Evolutionary conservation across 2,329 filamentous ascomycete genomes (phyloP), one percentile per base, ranked within the genome.

Genomic region (Claviceps arundinis): DNA sequence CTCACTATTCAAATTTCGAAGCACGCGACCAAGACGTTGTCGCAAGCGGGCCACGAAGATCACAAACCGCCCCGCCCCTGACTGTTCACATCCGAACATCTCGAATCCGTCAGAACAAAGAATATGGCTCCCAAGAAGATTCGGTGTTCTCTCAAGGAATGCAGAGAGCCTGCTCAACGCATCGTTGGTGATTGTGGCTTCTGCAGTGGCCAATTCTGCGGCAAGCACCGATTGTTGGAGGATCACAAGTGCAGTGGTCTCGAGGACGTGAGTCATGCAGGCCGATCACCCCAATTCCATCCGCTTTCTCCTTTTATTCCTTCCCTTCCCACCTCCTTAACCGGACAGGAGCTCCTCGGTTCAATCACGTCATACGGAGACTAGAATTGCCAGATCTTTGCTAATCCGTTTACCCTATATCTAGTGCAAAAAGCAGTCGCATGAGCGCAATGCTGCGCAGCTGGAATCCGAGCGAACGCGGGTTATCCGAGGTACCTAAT

Each of bases 171-270:
- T 34, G 90, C 89, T 16, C 90, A 96, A 70, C 85, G 88, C 58
- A 96, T 98, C 63, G 87, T 96, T 54, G 93, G 93, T 51, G 91
- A 97, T 73, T 98, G 93, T 72, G 85, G 83, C 56, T 97, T 97
- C 76, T 98, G 93, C 74, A 77, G 85, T 52, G 89, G 90, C 46
- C 87, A 94, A 67, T 97, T 88, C 75, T 98, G 93, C 72, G 88
- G 88, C 61, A 95, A 89, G 74, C 93, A 98, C 72, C 80, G 93
- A 52, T 79, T 97, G 72, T 72, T 97, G 57, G 93, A 98, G 70
- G 87, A 91, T 61, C 93, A 98, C 73, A 88, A 88, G 72, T 98
- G 93, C 73, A 82, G 80, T 57, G 89, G 89, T 42, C 75, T 98
- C 53, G 93, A 97, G 75, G 87, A 95, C 72, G 82, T 85, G 74